Evolutionary conservation across 202 grass and related monocot species (phyloP), one percentile per base, ranked within the genome.

Genomic region (Setaria viridis): DNA sequence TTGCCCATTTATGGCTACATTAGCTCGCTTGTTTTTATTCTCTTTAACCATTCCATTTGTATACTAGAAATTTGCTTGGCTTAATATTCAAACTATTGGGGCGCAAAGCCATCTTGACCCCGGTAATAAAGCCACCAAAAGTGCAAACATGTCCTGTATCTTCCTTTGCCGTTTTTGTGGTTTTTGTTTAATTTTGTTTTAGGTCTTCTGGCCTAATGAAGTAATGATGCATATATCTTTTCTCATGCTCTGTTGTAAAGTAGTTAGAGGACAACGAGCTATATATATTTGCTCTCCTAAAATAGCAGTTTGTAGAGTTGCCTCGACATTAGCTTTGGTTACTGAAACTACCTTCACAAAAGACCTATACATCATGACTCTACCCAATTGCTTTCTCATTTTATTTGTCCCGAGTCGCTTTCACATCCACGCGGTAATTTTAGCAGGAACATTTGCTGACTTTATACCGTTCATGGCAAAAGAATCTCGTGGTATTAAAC

Each of bases 1-100:
- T 86, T 88, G 83, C 86, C 78, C 84, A 82, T 92, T 92, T 86
- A 86, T 89, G 82, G 77, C 77, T 81, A 91, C 85, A 72, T 81
- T 85, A 85, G 77, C 74, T 76, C 72, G 76, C 49, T 46, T 77
- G 76, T 81, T 88, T 72, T 81, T 32, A 70, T 41, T 73, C 55
- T 70, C 63, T 88, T 91, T 85, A 75, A 87, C 85, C 63, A 91
- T 84, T 85, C 77, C 69, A 85, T 87, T 79, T 87, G 89, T 86
- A 79, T 92, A 86, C 83, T 88, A 92, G 51, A 89, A 53, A 86
- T 69, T 79, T 74, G 86, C 78, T 42, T 80, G 67, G 49, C 80
- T 70, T 91, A 76, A 56, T 84, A 77, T 76, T 86, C 56, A 89
- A 83, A 88, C 53, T 83, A 74, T 81, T 74, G 79, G 85, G 78